Conservation (phyloP, 106 monocot genomes). For the Acanthochlamys bracteata region DNA sequence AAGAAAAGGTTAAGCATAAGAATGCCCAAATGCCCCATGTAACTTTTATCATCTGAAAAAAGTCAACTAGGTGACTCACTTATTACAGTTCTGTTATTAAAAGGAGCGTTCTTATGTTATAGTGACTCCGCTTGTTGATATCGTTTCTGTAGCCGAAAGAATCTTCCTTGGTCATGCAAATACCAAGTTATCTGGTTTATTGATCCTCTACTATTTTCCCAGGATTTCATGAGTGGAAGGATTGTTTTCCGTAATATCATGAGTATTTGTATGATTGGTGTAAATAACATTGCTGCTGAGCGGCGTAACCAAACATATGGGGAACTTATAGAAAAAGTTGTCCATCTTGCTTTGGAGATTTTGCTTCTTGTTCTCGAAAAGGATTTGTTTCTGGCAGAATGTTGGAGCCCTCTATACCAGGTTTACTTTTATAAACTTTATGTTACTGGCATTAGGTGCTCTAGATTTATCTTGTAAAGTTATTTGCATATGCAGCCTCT, state of each 20-base stretch:
- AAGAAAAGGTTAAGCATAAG: too few relatives aligned
- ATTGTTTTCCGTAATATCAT: constrained; percentile 78
- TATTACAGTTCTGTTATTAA: too few relatives aligned
- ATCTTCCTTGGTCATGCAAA: too few relatives aligned
- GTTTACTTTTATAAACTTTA: constrained; percentile 19
- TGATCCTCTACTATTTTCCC: constrained; percentile 16
- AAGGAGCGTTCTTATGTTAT: too few relatives aligned
- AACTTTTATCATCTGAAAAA: too few relatives aligned
- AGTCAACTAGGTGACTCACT: too few relatives aligned
- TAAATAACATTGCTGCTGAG: constrained; percentile 55
- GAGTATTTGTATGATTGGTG: constrained; percentile 73
- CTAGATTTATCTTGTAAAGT: constrained; percentile 8
- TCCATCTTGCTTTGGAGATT: constrained; percentile 74
- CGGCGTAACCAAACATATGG: constrained; percentile 67
- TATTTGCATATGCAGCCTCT: constrained; percentile 49
- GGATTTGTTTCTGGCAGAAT: constrained; percentile 77
- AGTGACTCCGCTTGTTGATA: too few relatives aligned
- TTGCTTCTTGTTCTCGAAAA: constrained; percentile 68
- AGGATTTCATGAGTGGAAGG: constrained; percentile 98
- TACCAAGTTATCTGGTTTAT: too few relatives aligned
- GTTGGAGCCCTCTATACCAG: constrained; percentile 90
- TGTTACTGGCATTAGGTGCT: constrained; percentile 5
- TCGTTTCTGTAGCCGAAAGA: too few relatives aligned
- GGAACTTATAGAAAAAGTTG: constrained; percentile 58
- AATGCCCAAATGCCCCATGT: too few relatives aligned